Conservation (phyloP, 2,329 filamentous ascomycete species). For the Colletotrichum eleusines region DNA sequence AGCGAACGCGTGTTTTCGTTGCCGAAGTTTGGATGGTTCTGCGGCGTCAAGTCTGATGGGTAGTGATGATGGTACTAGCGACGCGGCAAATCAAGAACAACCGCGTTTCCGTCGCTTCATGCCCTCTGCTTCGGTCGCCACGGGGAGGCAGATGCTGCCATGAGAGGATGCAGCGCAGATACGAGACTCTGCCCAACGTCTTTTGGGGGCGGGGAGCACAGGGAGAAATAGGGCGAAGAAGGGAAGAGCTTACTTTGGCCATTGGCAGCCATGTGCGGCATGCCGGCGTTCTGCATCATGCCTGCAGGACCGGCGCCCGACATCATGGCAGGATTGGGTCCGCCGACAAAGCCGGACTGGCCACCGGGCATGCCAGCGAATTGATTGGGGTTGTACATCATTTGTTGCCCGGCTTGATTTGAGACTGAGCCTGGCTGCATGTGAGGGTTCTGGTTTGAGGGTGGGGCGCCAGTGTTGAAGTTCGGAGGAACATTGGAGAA, state of each 20-base stretch:
- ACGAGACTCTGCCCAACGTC: slow-evolving; percentile 15
- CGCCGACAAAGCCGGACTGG: slow-evolving; percentile 63
- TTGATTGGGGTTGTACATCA: slow-evolving; percentile 72
- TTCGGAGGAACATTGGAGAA: slow-evolving; percentile 62
- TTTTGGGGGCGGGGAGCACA: slow-evolving; percentile 26
- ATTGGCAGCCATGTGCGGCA: slow-evolving; percentile 70
- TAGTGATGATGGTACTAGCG: not conserved
- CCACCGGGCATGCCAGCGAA: slow-evolving; percentile 62
- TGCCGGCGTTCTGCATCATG: slow-evolving; percentile 73
- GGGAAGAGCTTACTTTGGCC: slow-evolving; percentile 66
- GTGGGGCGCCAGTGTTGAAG: slow-evolving; percentile 64
- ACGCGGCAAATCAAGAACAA: slow-evolving; percentile 8
- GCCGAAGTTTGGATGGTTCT: slow-evolving; percentile 39
- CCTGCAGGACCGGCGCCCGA: slow-evolving; percentile 63
- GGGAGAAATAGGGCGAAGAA: slow-evolving; percentile 45
- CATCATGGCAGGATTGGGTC: slow-evolving; percentile 68
- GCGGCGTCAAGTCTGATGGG: slow-evolving; percentile 3
- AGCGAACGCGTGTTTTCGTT: slow-evolving; percentile 47
- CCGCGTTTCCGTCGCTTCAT: slow-evolving; percentile 2
- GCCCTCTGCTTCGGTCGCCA: slow-evolving; percentile 3
- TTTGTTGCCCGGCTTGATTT: slow-evolving; percentile 60
- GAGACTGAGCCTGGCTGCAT: slow-evolving; percentile 59
- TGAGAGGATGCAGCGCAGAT: slow-evolving; percentile 23
- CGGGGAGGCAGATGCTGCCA: slow-evolving; percentile 17
- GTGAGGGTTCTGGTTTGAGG: slow-evolving; percentile 57